phyloP scores from a whole-genome alignment of 2,329 filamentous ascomycete species.

The Neofusicoccum umdonicola region DNA sequence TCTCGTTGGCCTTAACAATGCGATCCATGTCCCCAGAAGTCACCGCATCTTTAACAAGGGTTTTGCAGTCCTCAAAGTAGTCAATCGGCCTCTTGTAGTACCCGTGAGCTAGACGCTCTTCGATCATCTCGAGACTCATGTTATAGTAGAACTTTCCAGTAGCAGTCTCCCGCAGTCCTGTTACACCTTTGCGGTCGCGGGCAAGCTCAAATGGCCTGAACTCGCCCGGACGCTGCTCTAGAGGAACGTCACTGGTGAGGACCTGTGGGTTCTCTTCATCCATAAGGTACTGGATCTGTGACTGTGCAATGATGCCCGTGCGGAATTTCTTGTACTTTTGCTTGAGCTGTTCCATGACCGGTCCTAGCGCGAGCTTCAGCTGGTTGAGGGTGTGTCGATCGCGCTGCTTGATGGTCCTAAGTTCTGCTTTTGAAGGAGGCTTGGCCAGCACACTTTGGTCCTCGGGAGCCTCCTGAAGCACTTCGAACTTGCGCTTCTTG shows the following conservation, averaged over 20 bases:
- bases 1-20: constrained; percentile 83
- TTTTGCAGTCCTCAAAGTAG: constrained; percentile 83
- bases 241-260: constrained; percentile 59
- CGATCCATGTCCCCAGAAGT: constrained; percentile 79
- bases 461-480: constrained; percentile 67
- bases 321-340: constrained; percentile 85
- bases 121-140: constrained; percentile 85
- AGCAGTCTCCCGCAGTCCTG: constrained; percentile 71
- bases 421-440: constrained; percentile 69
- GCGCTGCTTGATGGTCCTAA: constrained; percentile 74
- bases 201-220: constrained; percentile 73
- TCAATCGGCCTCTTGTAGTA: constrained; percentile 91
- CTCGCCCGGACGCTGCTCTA: constrained; percentile 51
- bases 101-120: constrained; percentile 93
- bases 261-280: constrained; percentile 74
- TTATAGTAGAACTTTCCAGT: constrained; percentile 93
- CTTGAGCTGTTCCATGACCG: constrained; percentile 97
- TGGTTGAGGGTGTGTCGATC: constrained; percentile 83
- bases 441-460: constrained; percentile 57
- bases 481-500: constrained; percentile 79
- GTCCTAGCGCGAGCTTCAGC: constrained; percentile 85
- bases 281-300: constrained; percentile 75
- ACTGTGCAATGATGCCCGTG: constrained; percentile 66
- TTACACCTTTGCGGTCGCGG: constrained; percentile 74
- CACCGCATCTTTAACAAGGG: constrained; percentile 79